Percentiles rank a stretch among this genome's conserved stretches.
phyloP scores from a whole-genome alignment of 768 basidiomycete species.

The Boletus eberwhitei region DNA sequence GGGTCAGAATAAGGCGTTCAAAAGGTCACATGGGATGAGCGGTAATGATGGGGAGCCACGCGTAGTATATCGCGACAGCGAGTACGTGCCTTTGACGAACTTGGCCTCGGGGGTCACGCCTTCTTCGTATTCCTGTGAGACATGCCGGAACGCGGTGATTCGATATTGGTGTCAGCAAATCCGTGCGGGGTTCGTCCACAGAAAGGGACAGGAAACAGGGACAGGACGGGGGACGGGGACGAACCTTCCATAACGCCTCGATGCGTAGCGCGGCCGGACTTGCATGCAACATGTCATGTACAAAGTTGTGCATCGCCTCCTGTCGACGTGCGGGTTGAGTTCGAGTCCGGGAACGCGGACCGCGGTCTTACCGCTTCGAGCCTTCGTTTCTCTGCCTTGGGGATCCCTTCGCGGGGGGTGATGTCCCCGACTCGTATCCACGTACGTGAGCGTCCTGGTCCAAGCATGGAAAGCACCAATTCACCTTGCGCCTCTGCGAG shows the following conservation, averaged over 20 bases:
- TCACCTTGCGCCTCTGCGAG: constrained; percentile 91
- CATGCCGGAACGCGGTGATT: background rate
- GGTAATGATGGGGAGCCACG: background rate
- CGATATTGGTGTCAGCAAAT: background rate
- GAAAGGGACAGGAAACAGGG: background rate
- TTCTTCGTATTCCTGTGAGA: constrained; percentile 78
- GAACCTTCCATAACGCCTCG: constrained; percentile 62
- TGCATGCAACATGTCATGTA: constrained; percentile 83
- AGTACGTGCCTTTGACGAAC: constrained; percentile 76
- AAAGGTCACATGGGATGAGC: background rate
- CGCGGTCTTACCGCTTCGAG: constrained; percentile 58
- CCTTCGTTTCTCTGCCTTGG: constrained; percentile 73
- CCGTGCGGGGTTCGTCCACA: background rate
- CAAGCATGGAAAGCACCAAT: too few relatives aligned
- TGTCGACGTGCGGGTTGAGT: constrained; percentile 27
- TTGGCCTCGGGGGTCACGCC: constrained; percentile 68
- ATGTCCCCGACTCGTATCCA: constrained; percentile 81
- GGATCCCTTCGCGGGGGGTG: constrained; percentile 81
- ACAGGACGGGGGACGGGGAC: too few relatives aligned
- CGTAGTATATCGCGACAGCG: background rate
- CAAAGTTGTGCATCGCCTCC: constrained; percentile 90
- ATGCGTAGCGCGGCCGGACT: constrained; percentile 68
- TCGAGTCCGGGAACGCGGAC: background rate
- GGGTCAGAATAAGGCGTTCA: background rate
- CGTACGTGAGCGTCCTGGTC: background rate